A percentile compares a stretch with the other conserved stretches of the same genome.
Evolutionary conservation across 192 early-diverging fungal genomes (phyloP).

Genomic region (Phlyctochytrium bullatum): DNA sequence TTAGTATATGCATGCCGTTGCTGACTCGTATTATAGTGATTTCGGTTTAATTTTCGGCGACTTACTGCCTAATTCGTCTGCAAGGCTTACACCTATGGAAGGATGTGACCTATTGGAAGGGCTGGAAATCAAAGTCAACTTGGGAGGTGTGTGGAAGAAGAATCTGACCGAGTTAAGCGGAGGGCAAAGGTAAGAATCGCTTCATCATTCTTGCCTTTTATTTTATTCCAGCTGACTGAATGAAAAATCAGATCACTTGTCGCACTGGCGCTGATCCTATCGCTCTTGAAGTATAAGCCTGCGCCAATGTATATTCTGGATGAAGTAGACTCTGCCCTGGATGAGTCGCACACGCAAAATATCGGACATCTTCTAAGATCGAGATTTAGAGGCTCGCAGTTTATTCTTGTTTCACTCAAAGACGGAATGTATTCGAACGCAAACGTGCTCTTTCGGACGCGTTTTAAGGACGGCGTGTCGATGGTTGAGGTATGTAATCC

Average conservation of each 20-base stretch:
- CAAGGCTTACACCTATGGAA: slow-evolving; percentile 83
- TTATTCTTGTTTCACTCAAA: slow-evolving; percentile 97
- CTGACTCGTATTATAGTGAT: slow-evolving; percentile 55
- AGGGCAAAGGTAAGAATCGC: slow-evolving; percentile 72
- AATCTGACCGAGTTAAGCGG: slow-evolving; percentile 95
- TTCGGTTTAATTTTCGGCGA: slow-evolving; percentile 97
- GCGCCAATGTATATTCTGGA: slow-evolving; percentile 99
- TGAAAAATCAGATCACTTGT: slow-evolving; percentile 73
- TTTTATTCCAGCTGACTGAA: slow-evolving; percentile 12
- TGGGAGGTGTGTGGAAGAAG: slow-evolving; percentile 97
- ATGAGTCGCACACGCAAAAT: slow-evolving; percentile 97
- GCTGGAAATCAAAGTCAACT: slow-evolving; percentile 89
- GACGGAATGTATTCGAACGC: slow-evolving; percentile 99
- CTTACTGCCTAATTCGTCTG: slow-evolving; percentile 86
- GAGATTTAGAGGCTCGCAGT: slow-evolving; percentile 94
- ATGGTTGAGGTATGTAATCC: slow-evolving; percentile 72
- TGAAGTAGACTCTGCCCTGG: slow-evolving; percentile 97
- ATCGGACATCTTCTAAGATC: slow-evolving; percentile 92
- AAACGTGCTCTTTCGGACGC: slow-evolving; percentile 90
- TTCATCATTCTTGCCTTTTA: background rate
- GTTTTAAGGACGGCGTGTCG: slow-evolving; percentile 93
- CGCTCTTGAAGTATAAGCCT: slow-evolving; percentile 96
- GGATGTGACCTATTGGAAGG: slow-evolving; percentile 77
- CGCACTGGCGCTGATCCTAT: slow-evolving; percentile 93
- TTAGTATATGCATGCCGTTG: slow-evolving; percentile 28